Evolutionary conservation across 2,329 filamentous ascomycete genomes (phyloP).

Genomic region (Colletotrichum falcatum): DNA sequence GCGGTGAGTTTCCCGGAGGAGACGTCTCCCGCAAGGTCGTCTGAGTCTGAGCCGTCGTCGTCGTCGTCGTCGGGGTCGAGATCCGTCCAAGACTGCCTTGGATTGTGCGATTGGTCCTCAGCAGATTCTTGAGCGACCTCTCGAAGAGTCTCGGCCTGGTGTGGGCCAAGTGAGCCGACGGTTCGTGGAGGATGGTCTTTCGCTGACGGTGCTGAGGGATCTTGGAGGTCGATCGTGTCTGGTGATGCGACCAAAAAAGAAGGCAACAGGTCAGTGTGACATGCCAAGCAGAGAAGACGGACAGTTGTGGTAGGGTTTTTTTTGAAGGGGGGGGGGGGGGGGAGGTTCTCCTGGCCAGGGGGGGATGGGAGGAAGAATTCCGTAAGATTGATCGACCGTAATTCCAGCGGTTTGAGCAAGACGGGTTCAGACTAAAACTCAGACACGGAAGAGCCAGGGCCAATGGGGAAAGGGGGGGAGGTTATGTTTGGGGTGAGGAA

Average conservation of each 20-base stretch:
- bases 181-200: constrained; percentile 75
- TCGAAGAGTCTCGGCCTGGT: constrained; percentile 87
- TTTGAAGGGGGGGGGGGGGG: too few relatives aligned
- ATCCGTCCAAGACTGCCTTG: constrained; percentile 67
- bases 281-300: constrained; percentile 20
- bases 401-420: constrained; percentile 37
- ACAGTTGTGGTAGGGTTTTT: not conserved
- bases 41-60: constrained; percentile 57
- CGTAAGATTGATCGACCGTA: constrained; percentile 38
- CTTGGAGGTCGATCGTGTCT: constrained; percentile 97
- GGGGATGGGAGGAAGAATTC: constrained; percentile 29
- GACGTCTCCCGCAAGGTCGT: constrained; percentile 58
- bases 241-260: constrained; percentile 24
- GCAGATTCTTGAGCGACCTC: constrained; percentile 82
- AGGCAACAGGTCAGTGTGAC: constrained; percentile 36
- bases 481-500: constrained; percentile 33
- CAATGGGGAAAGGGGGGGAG: constrained; percentile 30
- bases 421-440: constrained; percentile 40
- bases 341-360: constrained; percentile 12
- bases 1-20: constrained; percentile 54
- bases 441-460: constrained; percentile 32
- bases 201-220: constrained; percentile 83
- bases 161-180: constrained; percentile 68
- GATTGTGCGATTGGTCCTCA: constrained; percentile 76
- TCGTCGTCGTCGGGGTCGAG: constrained; percentile 55